Percentiles rank a stretch among this genome's conserved stretches.
Evolutionary conservation across 2,329 filamentous ascomycete species (phyloP).

Genomic region (Fusarium burgessii): DNA sequence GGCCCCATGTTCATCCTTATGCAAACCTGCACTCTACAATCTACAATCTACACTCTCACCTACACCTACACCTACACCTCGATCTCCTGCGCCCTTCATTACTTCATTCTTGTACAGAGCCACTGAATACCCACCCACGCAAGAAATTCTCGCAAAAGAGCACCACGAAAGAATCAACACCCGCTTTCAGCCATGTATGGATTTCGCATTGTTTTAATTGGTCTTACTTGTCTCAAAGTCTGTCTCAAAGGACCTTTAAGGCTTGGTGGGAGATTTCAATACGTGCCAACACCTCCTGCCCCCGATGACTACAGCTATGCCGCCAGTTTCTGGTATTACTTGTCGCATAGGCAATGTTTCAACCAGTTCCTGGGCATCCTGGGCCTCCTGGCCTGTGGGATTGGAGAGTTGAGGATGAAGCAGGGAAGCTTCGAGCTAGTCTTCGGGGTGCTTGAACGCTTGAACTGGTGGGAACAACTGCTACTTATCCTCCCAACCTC

Average conservation of each 20-base stretch:
- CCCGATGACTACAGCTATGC: not conserved
- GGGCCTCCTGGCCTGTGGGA: not conserved
- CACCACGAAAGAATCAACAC: not conserved
- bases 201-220: not conserved
- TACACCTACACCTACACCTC: not conserved
- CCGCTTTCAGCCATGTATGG: not conserved
- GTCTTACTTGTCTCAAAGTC: not conserved
- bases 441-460: not conserved
- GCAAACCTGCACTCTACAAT: not conserved
- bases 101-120: not conserved
- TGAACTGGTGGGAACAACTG: not conserved
- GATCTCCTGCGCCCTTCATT: not conserved
- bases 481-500: not conserved
- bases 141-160: not conserved
- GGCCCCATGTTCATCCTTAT: not conserved
- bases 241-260: not conserved
- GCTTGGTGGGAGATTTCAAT: not conserved
- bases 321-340: slow-evolving; percentile 1
- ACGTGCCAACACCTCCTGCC: not conserved
- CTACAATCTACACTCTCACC: not conserved
- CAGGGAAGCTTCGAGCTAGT: not conserved
- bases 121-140: not conserved
- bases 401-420: not conserved
- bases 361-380: slow-evolving; percentile 1
- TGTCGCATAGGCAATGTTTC: slow-evolving; percentile 10